Evolutionary conservation across 2,329 filamentous ascomycete genomes (phyloP), one percentile per base, ranked within the genome.

Genomic region (Aaosphaeria arxii): DNA sequence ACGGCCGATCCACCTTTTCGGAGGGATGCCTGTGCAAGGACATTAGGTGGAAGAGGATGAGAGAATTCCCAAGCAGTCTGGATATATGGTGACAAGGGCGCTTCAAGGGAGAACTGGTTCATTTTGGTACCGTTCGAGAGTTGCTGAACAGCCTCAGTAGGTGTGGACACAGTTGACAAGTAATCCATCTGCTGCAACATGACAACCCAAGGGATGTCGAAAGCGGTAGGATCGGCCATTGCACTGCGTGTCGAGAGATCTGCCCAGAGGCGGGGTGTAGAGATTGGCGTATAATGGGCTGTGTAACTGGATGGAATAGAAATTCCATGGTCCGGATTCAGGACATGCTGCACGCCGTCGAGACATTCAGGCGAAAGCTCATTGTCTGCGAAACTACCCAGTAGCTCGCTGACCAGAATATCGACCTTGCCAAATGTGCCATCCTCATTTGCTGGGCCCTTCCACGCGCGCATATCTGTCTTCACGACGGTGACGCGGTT

Each of bases 401-500:
- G 82, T 0, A 99, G 82, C 70, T 99, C 94, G 2, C 91, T 96
- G 30, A 99, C 85, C 4, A 99, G 76, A 46, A 99, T 96, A 68
- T 99, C 94, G 39, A 99, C 87, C 62, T 86, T 84, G 57, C 81
- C 80, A 55, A 82, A 74, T 5, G 78, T 73, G 11, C 77, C 75
- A 3, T 75, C 71, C 39, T 75, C 72, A 13, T 79, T 63, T 1
- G 82, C 66, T 1, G 92, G 92, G 0, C 95, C 95, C 61, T 88
- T 88, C 95, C 95, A 99, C 50, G 87, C 87, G 43, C 94, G 86
- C 94, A 99, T 99, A 68, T 99, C 94, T 1, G 91, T 95, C 73
- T 96, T 95, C 55, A 97, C 86, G 31, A 99, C 83, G 1, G 86
- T 91, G 17, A 96, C 92, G 45, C 80, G 81, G 24, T 85, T 84